Conservation (phyloP, 257 asterid species). For the Jacaranda copaia region DNA sequence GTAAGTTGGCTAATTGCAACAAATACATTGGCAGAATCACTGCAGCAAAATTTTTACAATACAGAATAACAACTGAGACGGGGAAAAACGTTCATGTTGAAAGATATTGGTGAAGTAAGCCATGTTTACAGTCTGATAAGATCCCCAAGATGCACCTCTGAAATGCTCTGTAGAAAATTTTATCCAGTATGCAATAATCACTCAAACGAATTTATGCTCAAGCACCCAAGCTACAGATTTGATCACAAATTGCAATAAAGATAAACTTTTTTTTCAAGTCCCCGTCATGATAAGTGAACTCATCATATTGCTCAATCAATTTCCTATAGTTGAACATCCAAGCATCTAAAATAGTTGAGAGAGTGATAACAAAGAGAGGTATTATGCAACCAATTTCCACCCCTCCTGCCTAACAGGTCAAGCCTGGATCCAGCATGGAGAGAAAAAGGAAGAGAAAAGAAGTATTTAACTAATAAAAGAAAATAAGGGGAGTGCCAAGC, state of each 20-base stretch:
- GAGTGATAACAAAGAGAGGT: not conserved
- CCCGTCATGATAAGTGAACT: not conserved
- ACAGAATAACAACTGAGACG: not conserved
- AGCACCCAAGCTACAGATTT: not conserved
- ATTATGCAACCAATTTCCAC: conserved; percentile 5
- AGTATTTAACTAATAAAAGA: not conserved
- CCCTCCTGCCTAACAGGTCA: not conserved
- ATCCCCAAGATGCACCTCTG: not conserved
- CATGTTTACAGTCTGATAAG: conserved; percentile 1
- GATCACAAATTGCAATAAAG: not conserved
- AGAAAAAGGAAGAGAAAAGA: not conserved
- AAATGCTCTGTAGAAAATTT: not conserved
- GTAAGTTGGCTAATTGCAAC: conserved; percentile 28
- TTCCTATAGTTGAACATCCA: conserved; percentile 2
- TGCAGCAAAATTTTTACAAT: not conserved
- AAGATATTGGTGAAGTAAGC: not conserved
- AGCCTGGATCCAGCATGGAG: not conserved
- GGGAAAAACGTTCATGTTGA: conserved; percentile 10
- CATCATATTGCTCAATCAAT: not conserved
- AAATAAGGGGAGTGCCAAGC: not conserved
- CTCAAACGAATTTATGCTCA: conserved; percentile 6
- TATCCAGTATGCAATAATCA: conserved; percentile 14
- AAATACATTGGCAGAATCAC: not conserved
- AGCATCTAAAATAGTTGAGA: not conserved
- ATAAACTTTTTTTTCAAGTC: not conserved